These are phyloP conservation scores for Phoma sp. DNA, from an alignment of 2,329 filamentous ascomycete species.

Conservation along the genomic window DNA sequence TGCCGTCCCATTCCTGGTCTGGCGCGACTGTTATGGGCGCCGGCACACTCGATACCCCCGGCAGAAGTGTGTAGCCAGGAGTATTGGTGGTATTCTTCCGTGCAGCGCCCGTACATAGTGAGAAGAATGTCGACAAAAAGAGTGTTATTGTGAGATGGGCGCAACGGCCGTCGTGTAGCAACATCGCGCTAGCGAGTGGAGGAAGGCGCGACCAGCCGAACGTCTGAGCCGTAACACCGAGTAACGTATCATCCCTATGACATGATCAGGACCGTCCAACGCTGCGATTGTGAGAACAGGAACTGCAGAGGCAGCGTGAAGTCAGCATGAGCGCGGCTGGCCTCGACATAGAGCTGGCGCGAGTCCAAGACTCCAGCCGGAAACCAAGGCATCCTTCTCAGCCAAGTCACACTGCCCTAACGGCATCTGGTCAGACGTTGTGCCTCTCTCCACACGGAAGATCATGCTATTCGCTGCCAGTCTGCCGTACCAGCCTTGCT, in stretches of 20 bases:
- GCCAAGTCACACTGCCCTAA: constrained; percentile 21
- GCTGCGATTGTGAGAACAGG: background rate
- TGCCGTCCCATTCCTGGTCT: constrained; percentile 48
- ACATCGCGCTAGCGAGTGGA: constrained; percentile 13
- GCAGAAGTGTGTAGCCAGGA: constrained; percentile 25
- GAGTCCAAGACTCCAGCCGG: constrained; percentile 6
- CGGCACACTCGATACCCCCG: constrained; percentile 32
- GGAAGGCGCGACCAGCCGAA: constrained; percentile 5
- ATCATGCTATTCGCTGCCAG: constrained; percentile 8
- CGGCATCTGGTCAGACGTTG: constrained; percentile 19
- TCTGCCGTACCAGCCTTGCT: background rate
- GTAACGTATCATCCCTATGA: constrained; percentile 10
- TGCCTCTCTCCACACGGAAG: background rate
- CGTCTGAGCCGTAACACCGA: constrained; percentile 7
- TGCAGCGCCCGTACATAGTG: constrained; percentile 29
- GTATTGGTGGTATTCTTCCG: constrained; percentile 32
- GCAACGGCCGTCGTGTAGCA: constrained; percentile 15
- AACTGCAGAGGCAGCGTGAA: background rate
- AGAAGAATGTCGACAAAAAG: constrained; percentile 22
- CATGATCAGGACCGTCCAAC: background rate
- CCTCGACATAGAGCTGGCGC: constrained; percentile 8
- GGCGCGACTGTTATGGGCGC: constrained; percentile 43
- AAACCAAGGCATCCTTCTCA: constrained; percentile 10
- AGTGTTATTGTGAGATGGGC: constrained; percentile 23
- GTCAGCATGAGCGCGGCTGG: background rate